Evolutionary conservation across 345 rosid genomes (phyloP), one percentile per base, ranked within the genome.

Genomic region (Physaria fendleri): DNA sequence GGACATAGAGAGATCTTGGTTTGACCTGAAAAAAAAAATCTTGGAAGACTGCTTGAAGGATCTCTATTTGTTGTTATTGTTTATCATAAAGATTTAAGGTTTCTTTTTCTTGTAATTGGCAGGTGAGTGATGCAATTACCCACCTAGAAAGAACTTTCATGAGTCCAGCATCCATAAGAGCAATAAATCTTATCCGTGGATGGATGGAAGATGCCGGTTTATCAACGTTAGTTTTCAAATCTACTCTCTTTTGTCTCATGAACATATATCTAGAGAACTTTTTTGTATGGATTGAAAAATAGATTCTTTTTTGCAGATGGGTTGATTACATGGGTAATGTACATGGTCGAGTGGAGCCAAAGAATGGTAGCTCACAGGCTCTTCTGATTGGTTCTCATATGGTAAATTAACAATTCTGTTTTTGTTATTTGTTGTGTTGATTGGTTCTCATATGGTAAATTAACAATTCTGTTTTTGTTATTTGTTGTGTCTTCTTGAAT

Each of bases 171-270:
- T 77, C 96, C 2, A 18, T 82, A 48, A 83, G 78, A 38, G 95
- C 95, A 1, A 77, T 68, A 8, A 32, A 41, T 49, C 79, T 82
- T 50, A 69, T 93, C 52, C 79, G 76, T 34, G 54, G 33, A 41
- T 93, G 96, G 97, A 87, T 93, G 99, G 90, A 85, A 55, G 96
- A 93, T 77, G 96, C 95, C 21, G 99, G 99, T 77, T 82, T 89
- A 79, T 81, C 77, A 74, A 89, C 99, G 99, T 89, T 41, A 72
- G 99, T 64, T 66, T 65, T 53, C 48, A n/a, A 13, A 39, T 40
- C 63, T 8, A 34, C 44, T 66, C 40, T 56, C 37, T 17, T 30
- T 42, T 10, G 33, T 12, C 33, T n/a, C 57, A 30, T 6, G 13
- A 5, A 12, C 12, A 5, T n/a, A n/a, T n/a, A 25, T 62, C 15